These are phyloP conservation scores for Globisporangium solare DNA, from an alignment of 352 stramenopile species.

Conservation along the genomic window DNA sequence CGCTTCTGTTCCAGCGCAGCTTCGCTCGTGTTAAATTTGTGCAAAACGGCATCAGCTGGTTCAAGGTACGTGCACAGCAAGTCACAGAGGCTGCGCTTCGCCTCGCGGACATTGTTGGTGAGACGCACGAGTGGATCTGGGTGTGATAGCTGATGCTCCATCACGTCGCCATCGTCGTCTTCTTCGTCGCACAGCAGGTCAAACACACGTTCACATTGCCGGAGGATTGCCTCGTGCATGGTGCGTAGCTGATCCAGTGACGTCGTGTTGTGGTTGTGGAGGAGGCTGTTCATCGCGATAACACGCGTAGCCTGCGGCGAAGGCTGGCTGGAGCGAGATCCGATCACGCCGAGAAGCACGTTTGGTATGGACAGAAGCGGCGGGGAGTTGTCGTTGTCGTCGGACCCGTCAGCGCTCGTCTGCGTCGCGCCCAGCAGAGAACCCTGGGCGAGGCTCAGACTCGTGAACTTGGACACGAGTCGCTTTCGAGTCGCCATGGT, in stretches of 20 bases:
- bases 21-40: slow-evolving; percentile 43
- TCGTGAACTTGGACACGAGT: slow-evolving; percentile 12
- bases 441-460: background rate
- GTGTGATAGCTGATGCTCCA: background rate
- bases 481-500: slow-evolving; percentile 5
- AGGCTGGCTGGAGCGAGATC: slow-evolving; percentile 14
- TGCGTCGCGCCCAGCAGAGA: no score
- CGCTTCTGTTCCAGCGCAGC: slow-evolving; percentile 21
- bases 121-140: background rate
- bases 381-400: no score
- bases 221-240: slow-evolving; percentile 26
- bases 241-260: slow-evolving; percentile 16
- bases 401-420: no score
- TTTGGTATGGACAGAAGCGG: slow-evolving; percentile 30
- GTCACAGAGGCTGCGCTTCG: slow-evolving; percentile 32
- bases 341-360: slow-evolving; percentile 36
- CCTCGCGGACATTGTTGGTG: slow-evolving; percentile 2
- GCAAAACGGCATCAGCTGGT: slow-evolving; percentile 35
- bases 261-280: no score
- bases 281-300: background rate
- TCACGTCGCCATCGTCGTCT: slow-evolving; percentile 12
- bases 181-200: slow-evolving; percentile 52
- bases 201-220: slow-evolving; percentile 53
- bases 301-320: slow-evolving; percentile 8
- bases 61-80: slow-evolving; percentile 41